A percentile compares a stretch with the other conserved stretches of the same genome.
These are phyloP conservation scores for Metarhizium album DNA, from an alignment of 2,329 filamentous ascomycete genomes.

Conservation along the genomic window DNA sequence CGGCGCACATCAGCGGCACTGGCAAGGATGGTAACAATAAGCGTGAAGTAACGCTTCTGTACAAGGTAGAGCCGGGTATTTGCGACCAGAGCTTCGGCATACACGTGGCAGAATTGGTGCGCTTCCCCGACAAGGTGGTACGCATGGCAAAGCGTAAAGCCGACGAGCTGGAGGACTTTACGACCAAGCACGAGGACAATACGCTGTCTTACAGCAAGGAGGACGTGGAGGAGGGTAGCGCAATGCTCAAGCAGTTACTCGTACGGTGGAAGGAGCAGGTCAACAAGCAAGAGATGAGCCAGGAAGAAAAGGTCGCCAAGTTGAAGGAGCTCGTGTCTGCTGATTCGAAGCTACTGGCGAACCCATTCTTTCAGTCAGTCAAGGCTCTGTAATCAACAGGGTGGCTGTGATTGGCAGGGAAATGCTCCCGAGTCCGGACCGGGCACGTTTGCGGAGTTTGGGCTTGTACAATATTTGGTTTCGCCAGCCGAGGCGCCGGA, in stretches of 20 bases:
- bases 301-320: constrained; percentile 65
- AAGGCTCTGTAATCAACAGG: constrained; percentile 36
- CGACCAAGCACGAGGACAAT: constrained; percentile 58
- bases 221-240: constrained; percentile 82
- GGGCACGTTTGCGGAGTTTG: too few species aligned
- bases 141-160: constrained; percentile 99
- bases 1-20: constrained; percentile 70
- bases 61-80: constrained; percentile 91
- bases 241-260: constrained; percentile 72
- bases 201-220: constrained; percentile 60
- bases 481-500: neutral
- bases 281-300: constrained; percentile 46
- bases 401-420: neutral
- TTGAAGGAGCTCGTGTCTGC: constrained; percentile 70
- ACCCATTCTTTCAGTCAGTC: constrained; percentile 61
- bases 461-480: neutral
- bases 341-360: constrained; percentile 53
- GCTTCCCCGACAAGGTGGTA: constrained; percentile 93
- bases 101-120: constrained; percentile 91
- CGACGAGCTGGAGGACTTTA: constrained; percentile 95
- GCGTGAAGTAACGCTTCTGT: constrained; percentile 85
- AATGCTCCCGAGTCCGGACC: neutral
- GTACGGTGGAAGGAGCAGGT: constrained; percentile 76
- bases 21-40: constrained; percentile 40
- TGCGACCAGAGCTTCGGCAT: constrained; percentile 98